Evolutionary conservation across 1,284 basidiomycete genomes (phyloP), one percentile per base, ranked within the genome.

Genomic region (Singerocomus rubriflavus): DNA sequence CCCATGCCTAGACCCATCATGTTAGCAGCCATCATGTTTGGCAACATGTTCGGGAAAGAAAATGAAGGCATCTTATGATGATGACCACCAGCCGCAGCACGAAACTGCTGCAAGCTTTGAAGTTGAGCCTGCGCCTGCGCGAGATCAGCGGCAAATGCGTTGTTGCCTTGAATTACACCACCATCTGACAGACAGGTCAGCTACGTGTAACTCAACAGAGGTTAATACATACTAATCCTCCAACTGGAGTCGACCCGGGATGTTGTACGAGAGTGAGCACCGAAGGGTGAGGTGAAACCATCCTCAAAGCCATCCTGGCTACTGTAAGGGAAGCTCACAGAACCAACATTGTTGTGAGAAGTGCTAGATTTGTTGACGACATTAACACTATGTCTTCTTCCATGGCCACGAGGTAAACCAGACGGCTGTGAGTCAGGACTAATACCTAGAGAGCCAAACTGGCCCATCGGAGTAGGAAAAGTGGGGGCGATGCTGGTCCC

Each of bases 61-160:
- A 98, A 98, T 1, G 97, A 99, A 12, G 93, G 83, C 81, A 96
- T 94, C 77, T 97, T 96, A 64, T 92, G 85, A 70, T 98, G 96
- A 57, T 97, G 93, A 13, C 92, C 91, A 48, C 93, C 94, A 12
- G 93, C 89, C 3, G 93, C 93, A 32, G 93, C 93, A 58, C 97
- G 89, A 80, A 98, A 99, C 65, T 98, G 94, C 65, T 97, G 93
- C 43, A 99, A 78, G 61, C 95, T 96, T 63, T 94, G 91, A 6
- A 99, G 78, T 69, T 99, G 97, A 10, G 94, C 93, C 68, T 96
- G 93, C n/a, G 93, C 93, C 63, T 93, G 90, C 3, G 92, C 93
- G 29, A 96, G 84, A 67, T 95, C 93, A 17, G 88, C 79, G 33
- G 85, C 79, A 58, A 84, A 85, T 34, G 78, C 79, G 54, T 76